Conservation (phyloP, 2,329 filamentous ascomycete genomes). For the Aureobasidium lini region DNA sequence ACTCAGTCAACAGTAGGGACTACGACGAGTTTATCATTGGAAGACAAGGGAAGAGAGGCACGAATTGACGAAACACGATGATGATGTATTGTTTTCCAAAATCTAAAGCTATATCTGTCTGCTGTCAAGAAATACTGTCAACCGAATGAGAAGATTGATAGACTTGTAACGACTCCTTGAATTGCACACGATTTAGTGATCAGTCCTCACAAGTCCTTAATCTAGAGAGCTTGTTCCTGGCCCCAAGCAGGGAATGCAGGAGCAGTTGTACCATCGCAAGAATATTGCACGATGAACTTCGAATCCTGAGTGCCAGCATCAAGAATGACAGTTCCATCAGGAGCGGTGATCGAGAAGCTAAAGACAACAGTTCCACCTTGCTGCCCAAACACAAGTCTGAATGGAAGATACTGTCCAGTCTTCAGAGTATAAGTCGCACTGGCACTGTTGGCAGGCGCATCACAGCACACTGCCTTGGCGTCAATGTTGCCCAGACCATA, state of each 20-base stretch:
- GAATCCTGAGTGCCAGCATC: neutral
- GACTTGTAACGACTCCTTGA: too few relatives aligned
- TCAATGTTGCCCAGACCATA: conserved; percentile 18
- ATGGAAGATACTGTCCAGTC: neutral
- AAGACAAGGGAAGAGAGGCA: too few relatives aligned
- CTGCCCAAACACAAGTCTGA: conserved; percentile 7
- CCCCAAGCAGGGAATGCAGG: conserved; percentile 9
- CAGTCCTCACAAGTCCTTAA: neutral
- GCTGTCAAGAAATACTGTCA: too few relatives aligned
- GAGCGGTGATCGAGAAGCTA: neutral
- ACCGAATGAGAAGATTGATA: too few relatives aligned
- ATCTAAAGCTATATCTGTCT: too few relatives aligned
- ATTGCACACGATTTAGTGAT: too few relatives aligned
- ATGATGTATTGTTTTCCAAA: too few relatives aligned
- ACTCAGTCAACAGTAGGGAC: too few relatives aligned
- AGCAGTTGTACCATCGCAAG: conserved; percentile 6
- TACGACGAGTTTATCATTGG: too few relatives aligned
- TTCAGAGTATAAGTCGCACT: neutral
- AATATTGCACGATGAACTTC: neutral
- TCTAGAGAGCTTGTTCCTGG: neutral
- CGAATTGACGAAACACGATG: too few relatives aligned
- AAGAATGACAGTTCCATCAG: conserved; percentile 1
- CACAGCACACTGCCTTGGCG: neutral
- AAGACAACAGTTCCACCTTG: neutral
- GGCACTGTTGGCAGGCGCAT: neutral